phyloP scores from a whole-genome alignment of 805 yeast genomes.

The Lipomyces spencermartinsiae region DNA sequence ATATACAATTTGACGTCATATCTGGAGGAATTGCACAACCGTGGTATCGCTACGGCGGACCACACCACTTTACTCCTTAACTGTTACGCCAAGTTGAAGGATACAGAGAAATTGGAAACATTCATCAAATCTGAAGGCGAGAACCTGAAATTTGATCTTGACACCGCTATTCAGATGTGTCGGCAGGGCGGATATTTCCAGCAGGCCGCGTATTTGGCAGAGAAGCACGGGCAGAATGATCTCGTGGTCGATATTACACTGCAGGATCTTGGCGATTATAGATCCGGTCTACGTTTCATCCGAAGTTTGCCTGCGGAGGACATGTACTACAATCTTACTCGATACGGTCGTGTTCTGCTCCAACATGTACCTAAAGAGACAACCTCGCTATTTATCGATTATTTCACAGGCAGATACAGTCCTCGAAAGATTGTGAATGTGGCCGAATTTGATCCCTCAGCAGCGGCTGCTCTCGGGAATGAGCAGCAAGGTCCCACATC shows the following conservation, averaged over 20 bases:
- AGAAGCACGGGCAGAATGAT: conserved; percentile 72
- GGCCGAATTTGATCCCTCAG: conserved; percentile 24
- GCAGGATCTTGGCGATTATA: conserved; percentile 66
- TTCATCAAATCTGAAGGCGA: conserved; percentile 58
- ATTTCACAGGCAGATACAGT: conserved; percentile 83
- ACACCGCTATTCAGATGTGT: conserved; percentile 69
- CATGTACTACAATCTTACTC: conserved; percentile 70
- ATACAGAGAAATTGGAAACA: conserved; percentile 58
- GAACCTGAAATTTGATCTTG: conserved; percentile 62
- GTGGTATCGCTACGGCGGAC: conserved; percentile 68
- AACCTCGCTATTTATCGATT: conserved; percentile 78
- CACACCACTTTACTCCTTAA: conserved; percentile 82
- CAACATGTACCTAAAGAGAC: conserved; percentile 78
- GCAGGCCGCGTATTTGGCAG: conserved; percentile 73
- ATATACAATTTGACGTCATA: conserved; percentile 68
- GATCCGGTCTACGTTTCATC: conserved; percentile 67
- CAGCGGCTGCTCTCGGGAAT: neutral
- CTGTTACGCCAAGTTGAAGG: conserved; percentile 77
- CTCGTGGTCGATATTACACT: conserved; percentile 77
- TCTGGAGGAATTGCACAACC: conserved; percentile 63
- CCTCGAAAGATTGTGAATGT: conserved; percentile 46
- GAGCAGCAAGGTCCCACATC: conserved; percentile 20
- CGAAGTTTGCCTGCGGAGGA: conserved; percentile 77
- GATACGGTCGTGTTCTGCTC: conserved; percentile 68
- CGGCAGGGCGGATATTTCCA: conserved; percentile 71